Evolutionary conservation across 495 filamentous ascomycete genomes (phyloP), one percentile per base, ranked within the genome.

Genomic region (Penicillium silybi): DNA sequence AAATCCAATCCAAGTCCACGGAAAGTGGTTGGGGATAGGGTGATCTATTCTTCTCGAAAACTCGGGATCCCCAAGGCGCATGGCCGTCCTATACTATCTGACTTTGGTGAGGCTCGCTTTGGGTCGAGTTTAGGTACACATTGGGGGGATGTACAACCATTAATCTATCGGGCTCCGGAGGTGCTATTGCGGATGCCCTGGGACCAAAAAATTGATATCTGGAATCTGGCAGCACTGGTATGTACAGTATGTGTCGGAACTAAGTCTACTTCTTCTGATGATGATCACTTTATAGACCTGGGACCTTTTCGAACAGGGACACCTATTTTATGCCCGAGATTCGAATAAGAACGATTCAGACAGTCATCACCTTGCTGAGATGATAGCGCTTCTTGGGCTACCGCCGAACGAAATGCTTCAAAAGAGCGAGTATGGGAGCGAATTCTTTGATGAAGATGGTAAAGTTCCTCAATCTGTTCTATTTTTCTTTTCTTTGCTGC

Each of bases 151-250:
- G 22, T 23, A 23, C 52, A 63, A 20, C 71, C 71, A 16, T 51
- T 56, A 1, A 41, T 68, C 13, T 76, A 75, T 50, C 51, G 71
- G 44, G 68, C 71, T n/a, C 72, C 72, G 2, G 71, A 78, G 54
- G 56, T 72, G 1, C 41, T 75, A 34, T 50, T 76, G 16, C 53
- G 57, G 4, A 68, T 69, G 41, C 51, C 55, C 29, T 78, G 69
- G 74, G 48, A 61, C 57, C 51, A 54, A 17, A 68, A 63, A 29
- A 53, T 76, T 27, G 71, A 76, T 57, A 72, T 74, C 26, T 77
- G 70, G 73, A 66, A 62, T 43, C 17, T 70, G 1, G 75, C 63
- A 3, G 65, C 69, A 23, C 55, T 79, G 54, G 74, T 80, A 64
- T 41, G 63, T 44, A 23, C 27, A 26, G 2, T 27, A 35, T 43